Evolutionary conservation across 164 flowering plant species (phyloP).

Genomic region (Vitis rotundifolia): DNA sequence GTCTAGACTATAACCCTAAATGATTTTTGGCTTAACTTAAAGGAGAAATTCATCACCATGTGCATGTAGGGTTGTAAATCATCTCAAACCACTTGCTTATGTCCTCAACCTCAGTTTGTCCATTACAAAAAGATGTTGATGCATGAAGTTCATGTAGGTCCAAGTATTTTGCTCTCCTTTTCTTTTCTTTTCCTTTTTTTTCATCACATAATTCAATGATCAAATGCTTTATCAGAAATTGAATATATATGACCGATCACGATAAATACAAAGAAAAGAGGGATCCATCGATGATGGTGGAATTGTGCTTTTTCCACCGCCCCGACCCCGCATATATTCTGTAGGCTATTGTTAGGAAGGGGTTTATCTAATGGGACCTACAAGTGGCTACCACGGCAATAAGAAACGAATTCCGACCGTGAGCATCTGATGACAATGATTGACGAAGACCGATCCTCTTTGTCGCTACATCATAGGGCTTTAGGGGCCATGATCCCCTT

Average conservation of each 20-base stretch:
- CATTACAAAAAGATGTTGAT: too few species aligned
- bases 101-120: too few species aligned
- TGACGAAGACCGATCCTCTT: conserved; percentile 11
- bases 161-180: too few species aligned
- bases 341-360: conserved; percentile 3
- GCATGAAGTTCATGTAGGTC: too few species aligned
- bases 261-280: not conserved
- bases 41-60: too few species aligned
- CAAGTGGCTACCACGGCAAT: conserved; percentile 3
- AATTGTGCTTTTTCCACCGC: conserved; percentile 12
- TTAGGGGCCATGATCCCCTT: not conserved
- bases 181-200: too few species aligned
- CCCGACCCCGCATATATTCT: conserved; percentile 17
- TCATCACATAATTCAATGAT: not conserved
- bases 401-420: conserved; percentile 16
- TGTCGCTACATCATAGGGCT: conserved; percentile 7
- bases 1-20: too few species aligned
- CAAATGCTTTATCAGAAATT: not conserved
- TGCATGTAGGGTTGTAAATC: too few species aligned
- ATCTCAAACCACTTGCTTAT: too few species aligned
- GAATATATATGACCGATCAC: not conserved
- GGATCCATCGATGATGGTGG: not conserved
- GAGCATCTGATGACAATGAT: conserved; percentile 20
- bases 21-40: too few species aligned
- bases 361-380: conserved; percentile 2